Conservation (phyloP, 2,329 filamentous ascomycete genomes). For the Monosporascus sp. region DNA sequence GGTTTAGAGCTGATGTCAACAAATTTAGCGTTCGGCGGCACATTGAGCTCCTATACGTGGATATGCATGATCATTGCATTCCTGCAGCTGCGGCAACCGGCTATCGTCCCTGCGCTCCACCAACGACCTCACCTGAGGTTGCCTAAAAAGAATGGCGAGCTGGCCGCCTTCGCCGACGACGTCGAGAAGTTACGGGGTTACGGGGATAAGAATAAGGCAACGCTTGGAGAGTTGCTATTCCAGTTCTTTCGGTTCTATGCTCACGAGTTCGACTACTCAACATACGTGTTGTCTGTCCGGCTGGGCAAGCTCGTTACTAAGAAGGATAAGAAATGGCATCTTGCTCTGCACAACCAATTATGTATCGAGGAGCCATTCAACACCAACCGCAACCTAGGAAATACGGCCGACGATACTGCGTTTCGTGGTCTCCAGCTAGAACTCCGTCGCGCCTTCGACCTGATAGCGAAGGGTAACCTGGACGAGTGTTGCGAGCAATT, state of each 20-base stretch:
- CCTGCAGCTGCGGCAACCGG: conserved; percentile 78
- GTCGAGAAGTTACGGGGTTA: conserved; percentile 68
- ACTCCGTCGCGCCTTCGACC: conserved; percentile 79
- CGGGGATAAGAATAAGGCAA: conserved; percentile 75
- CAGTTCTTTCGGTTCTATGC: conserved; percentile 94
- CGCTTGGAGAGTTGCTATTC: conserved; percentile 81
- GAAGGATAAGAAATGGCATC: conserved; percentile 82
- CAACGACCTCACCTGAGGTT: conserved; percentile 61
- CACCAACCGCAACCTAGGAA: conserved; percentile 79
- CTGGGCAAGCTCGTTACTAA: conserved; percentile 75
- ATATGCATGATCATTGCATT: conserved; percentile 98
- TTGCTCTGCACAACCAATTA: conserved; percentile 72
- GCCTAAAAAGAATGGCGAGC: conserved; percentile 56
- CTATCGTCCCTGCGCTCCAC: conserved; percentile 81
- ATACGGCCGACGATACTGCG: conserved; percentile 92
- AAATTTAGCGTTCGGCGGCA: conserved; percentile 74
- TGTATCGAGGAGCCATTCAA: conserved; percentile 99
- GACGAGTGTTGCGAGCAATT: conserved; percentile 83
- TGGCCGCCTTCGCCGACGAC: conserved; percentile 83
- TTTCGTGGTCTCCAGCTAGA: conserved; percentile 89
- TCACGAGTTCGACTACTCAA: conserved; percentile 87
- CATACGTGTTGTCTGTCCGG: conserved; percentile 77
- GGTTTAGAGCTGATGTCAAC: not conserved
- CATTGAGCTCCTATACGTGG: conserved; percentile 97
- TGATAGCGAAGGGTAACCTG: conserved; percentile 73